Percentiles rank a stretch among this genome's conserved stretches.
Evolutionary conservation across 371 early-diverging fungal species (phyloP).

Genomic region (Coemansia sp.): DNA sequence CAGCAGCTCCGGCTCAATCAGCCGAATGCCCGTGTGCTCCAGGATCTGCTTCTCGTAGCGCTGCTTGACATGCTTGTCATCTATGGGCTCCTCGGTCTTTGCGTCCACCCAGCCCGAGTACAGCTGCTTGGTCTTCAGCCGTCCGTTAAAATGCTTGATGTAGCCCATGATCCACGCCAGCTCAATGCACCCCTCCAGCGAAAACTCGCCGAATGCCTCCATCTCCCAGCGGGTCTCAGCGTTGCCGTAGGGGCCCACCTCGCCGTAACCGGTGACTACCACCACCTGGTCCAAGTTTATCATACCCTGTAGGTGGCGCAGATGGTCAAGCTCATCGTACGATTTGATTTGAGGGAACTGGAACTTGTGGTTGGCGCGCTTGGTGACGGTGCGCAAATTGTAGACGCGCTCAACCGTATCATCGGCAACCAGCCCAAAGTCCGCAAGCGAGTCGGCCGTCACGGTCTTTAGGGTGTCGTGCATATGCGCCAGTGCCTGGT

Average conservation of each 20-base stretch:
- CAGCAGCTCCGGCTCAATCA: conserved; percentile 89
- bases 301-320: conserved; percentile 79
- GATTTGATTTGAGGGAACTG: conserved; percentile 78
- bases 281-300: conserved; percentile 91
- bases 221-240: conserved; percentile 77
- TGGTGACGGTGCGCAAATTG: conserved; percentile 68
- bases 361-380: conserved; percentile 92
- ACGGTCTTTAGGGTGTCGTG: conserved; percentile 82
- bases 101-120: conserved; percentile 96
- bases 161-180: conserved; percentile 98
- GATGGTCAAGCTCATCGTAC: conserved; percentile 67
- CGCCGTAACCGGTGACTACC: conserved; percentile 93
- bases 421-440: conserved; percentile 73
- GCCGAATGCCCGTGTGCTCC: conserved; percentile 91
- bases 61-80: conserved; percentile 85
- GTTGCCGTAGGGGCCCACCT: conserved; percentile 94
- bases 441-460: conserved; percentile 72
- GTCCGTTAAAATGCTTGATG: conserved; percentile 87
- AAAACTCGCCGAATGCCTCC: conserved; percentile 92
- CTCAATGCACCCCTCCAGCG: conserved; percentile 94
- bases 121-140: conserved; percentile 66
- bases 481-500: conserved; percentile 75
- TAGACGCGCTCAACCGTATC: conserved; percentile 71
- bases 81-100: conserved; percentile 84
- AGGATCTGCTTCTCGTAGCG: conserved; percentile 91